Conservation (phyloP, 2,329 filamentous ascomycete species). For the Hymenoscyphus infarciens region DNA sequence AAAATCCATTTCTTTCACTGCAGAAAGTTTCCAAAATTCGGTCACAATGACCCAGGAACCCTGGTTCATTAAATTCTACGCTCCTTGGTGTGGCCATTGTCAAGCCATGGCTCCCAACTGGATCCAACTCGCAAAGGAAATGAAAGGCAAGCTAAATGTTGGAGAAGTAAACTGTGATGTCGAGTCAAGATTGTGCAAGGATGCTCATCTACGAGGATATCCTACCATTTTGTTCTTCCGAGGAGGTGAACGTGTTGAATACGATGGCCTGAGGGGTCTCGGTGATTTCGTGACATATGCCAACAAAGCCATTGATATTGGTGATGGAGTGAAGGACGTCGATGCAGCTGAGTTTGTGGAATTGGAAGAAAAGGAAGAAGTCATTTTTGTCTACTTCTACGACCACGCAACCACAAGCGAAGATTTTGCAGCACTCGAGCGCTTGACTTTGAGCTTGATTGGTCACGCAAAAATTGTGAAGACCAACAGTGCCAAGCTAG, state of each 20-base stretch:
- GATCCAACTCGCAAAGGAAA: constrained; percentile 84
- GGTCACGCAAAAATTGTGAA: constrained; percentile 91
- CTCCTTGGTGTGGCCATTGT: constrained; percentile 95
- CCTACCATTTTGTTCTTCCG: constrained; percentile 93
- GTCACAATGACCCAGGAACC: constrained; percentile 86
- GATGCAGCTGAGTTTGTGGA: constrained; percentile 71
- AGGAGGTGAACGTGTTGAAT: constrained; percentile 87
- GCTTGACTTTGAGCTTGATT: constrained; percentile 81
- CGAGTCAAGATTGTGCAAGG: constrained; percentile 86
- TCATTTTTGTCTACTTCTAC: constrained; percentile 97
- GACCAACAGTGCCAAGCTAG: constrained; percentile 73
- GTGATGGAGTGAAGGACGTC: constrained; percentile 75
- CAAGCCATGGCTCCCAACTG: constrained; percentile 88
- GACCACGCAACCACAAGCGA: constrained; percentile 91
- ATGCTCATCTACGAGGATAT: constrained; percentile 73
- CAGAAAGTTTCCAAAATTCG: constrained; percentile 79
- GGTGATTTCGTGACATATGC: constrained; percentile 87
- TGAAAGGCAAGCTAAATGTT: constrained; percentile 85
- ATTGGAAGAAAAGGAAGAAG: constrained; percentile 88
- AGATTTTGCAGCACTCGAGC: constrained; percentile 85
- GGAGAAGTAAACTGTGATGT: constrained; percentile 94
- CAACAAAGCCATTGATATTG: constrained; percentile 77
- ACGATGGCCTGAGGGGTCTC: constrained; percentile 83
- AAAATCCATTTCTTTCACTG: constrained; percentile 68
- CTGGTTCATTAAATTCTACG: constrained; percentile 99